A percentile compares a stretch with the other conserved stretches of the same genome.
phyloP scores from a whole-genome alignment of 805 yeast genomes.

The Nakazawaea molendinolei region DNA sequence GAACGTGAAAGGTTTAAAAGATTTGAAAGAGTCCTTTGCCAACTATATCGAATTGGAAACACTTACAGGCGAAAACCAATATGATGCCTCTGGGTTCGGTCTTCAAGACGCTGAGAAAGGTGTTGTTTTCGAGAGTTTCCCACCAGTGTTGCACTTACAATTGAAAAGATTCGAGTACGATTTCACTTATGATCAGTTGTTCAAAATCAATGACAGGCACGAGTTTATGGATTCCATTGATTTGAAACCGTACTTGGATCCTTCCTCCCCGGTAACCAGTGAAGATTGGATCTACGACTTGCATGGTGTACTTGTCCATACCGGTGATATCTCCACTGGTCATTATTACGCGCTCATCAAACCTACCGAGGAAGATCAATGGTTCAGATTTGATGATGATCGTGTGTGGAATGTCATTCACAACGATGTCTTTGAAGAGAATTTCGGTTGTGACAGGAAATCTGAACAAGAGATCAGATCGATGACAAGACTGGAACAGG shows the following conservation, averaged over 20 bases:
- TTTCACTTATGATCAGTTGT: constrained; percentile 79
- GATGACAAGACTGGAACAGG: constrained; percentile 54
- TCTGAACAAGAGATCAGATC: constrained; percentile 40
- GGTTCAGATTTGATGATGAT: constrained; percentile 96
- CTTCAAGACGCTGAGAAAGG: constrained; percentile 96
- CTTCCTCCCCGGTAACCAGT: constrained; percentile 33
- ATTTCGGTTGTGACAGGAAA: constrained; percentile 74
- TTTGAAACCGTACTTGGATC: constrained; percentile 70
- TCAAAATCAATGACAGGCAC: constrained; percentile 86
- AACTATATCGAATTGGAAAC: constrained; percentile 86
- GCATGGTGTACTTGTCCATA: constrained; percentile 93
- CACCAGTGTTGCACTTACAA: constrained; percentile 90
- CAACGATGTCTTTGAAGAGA: constrained; percentile 83
- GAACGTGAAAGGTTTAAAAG: constrained; percentile 78
- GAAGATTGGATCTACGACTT: constrained; percentile 74
- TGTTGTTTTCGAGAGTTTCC: constrained; percentile 83
- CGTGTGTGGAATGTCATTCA: constrained; percentile 83
- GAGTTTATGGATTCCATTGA: constrained; percentile 85
- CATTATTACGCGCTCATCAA: constrained; percentile 93
- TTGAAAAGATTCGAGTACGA: constrained; percentile 93
- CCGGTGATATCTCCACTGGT: constrained; percentile 93
- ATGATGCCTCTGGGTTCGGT: constrained; percentile 85
- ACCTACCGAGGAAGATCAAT: constrained; percentile 60
- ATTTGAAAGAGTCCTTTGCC: constrained; percentile 68
- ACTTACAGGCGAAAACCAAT: constrained; percentile 91